phyloP scores from a whole-genome alignment of 495 filamentous ascomycete genomes.

The Jackrogersella minutella region DNA sequence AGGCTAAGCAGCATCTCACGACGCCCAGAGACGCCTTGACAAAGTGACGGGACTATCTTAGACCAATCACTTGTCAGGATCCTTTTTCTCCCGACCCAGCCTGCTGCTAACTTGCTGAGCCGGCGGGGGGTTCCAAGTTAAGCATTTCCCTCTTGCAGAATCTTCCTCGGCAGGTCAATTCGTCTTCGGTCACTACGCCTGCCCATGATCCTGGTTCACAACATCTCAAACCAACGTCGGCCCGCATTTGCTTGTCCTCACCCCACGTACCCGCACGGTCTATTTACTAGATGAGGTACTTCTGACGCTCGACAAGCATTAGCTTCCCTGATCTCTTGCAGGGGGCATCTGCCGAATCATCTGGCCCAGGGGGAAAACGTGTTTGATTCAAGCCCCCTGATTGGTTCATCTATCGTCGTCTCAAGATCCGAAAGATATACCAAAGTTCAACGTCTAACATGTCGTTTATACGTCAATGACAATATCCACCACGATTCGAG shows the following conservation, averaged over 20 bases:
- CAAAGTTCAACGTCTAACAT: background rate
- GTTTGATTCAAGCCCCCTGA: slow-evolving; percentile 20
- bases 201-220: background rate
- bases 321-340: slow-evolving; percentile 13
- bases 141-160: background rate
- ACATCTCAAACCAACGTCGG: slow-evolving; percentile 29
- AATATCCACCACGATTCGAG: slow-evolving; percentile 5
- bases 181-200: slow-evolving; percentile 19
- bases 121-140: slow-evolving; percentile 8
- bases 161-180: slow-evolving; percentile 23
- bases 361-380: slow-evolving; percentile 33
- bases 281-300: slow-evolving; percentile 15
- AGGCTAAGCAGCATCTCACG: background rate
- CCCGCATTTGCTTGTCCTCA: slow-evolving; percentile 23
- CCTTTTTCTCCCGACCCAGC: slow-evolving; percentile 6
- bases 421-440: slow-evolving; percentile 28
- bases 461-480: slow-evolving; percentile 32
- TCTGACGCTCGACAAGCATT: slow-evolving; percentile 10
- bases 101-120: slow-evolving; percentile 1
- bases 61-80: slow-evolving; percentile 17
- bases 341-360: slow-evolving; percentile 40
- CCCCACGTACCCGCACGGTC: slow-evolving; percentile 12
- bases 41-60: background rate
- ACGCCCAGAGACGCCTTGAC: slow-evolving; percentile 17
- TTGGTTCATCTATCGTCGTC: slow-evolving; percentile 23